Conservation (phyloP, 1,284 basidiomycete species). For the Sporisorium exsertum region DNA sequence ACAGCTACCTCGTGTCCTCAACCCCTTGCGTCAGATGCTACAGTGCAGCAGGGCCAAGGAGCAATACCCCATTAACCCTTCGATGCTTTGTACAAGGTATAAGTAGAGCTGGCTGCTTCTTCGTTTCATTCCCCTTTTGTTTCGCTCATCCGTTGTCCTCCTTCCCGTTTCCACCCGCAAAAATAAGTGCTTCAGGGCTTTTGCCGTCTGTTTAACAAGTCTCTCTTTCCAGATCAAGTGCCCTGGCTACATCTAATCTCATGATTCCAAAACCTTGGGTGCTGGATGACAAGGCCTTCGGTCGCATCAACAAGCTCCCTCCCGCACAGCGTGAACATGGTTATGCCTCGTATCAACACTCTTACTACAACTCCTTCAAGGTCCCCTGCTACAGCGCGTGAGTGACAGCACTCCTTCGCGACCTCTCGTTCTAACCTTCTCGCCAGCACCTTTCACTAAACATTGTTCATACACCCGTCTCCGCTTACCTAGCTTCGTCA, state of each 20-base stretch:
- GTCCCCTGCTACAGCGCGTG: conserved; percentile 27
- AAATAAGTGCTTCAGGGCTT: no score
- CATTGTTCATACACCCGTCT: no score
- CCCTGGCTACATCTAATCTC: not conserved
- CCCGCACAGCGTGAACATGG: conserved; percentile 11
- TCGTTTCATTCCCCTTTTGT: not conserved
- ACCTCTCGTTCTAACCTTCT: not conserved
- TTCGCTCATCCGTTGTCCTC: not conserved
- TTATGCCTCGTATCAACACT: conserved; percentile 19
- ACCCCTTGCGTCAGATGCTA: not conserved
- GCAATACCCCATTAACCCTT: no score
- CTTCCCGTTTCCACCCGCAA: no score
- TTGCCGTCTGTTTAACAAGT: no score
- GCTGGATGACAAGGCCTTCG: conserved; percentile 17
- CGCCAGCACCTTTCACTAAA: no score
- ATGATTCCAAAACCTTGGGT: conserved; percentile 33
- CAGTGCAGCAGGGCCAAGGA: not conserved
- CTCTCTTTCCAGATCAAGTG: not conserved
- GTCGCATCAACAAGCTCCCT: conserved; percentile 19
- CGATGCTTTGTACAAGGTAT: not conserved
- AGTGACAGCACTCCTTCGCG: not conserved
- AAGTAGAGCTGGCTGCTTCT: not conserved
- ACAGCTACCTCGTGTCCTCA: not conserved
- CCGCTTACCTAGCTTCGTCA: conserved; percentile 16
- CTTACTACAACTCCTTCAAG: conserved; percentile 34